Evolutionary conservation across 2,329 filamentous ascomycete genomes (phyloP).

Genomic region (Colletotrichum camelliae): DNA sequence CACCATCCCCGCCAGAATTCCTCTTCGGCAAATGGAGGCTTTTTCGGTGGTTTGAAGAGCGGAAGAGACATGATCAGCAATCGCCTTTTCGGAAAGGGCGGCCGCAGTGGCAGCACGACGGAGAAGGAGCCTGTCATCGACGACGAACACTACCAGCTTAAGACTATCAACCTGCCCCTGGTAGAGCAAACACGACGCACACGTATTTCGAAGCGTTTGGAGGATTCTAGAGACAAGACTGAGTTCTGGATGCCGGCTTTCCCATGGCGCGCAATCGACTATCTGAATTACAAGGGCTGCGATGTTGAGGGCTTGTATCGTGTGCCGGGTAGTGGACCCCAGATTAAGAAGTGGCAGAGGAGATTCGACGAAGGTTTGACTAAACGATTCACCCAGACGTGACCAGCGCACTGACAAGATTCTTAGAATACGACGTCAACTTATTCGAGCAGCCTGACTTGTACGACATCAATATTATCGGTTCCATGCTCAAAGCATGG

Average conservation of each 20-base stretch:
- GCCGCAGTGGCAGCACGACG: slow-evolving; percentile 72
- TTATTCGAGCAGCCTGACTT: slow-evolving; percentile 86
- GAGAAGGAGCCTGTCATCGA: slow-evolving; percentile 72
- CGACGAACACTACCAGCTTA: slow-evolving; percentile 83
- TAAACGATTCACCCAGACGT: slow-evolving; percentile 29
- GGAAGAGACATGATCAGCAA: slow-evolving; percentile 83
- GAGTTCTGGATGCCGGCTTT: slow-evolving; percentile 99
- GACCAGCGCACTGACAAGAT: background rate
- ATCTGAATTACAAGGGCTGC: slow-evolving; percentile 91
- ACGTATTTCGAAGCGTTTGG: slow-evolving; percentile 86
- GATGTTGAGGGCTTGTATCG: slow-evolving; percentile 94
- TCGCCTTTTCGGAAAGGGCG: slow-evolving; percentile 80
- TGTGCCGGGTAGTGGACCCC: slow-evolving; percentile 86
- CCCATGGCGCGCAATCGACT: slow-evolving; percentile 95
- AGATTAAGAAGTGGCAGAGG: slow-evolving; percentile 93
- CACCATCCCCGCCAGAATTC: slow-evolving; percentile 51
- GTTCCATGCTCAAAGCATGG: slow-evolving; percentile 96
- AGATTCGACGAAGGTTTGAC: slow-evolving; percentile 79
- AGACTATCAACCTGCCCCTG: slow-evolving; percentile 84
- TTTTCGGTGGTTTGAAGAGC: slow-evolving; percentile 77
- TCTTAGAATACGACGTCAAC: slow-evolving; percentile 81
- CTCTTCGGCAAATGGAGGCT: slow-evolving; percentile 64
- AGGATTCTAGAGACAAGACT: slow-evolving; percentile 90
- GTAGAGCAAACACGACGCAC: slow-evolving; percentile 90
- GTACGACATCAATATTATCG: slow-evolving; percentile 96